Base-by-base conservation (phyloP, 2,329 filamentous ascomycete genomes). In the Hawksworthiomyces lignivorus region DNA sequence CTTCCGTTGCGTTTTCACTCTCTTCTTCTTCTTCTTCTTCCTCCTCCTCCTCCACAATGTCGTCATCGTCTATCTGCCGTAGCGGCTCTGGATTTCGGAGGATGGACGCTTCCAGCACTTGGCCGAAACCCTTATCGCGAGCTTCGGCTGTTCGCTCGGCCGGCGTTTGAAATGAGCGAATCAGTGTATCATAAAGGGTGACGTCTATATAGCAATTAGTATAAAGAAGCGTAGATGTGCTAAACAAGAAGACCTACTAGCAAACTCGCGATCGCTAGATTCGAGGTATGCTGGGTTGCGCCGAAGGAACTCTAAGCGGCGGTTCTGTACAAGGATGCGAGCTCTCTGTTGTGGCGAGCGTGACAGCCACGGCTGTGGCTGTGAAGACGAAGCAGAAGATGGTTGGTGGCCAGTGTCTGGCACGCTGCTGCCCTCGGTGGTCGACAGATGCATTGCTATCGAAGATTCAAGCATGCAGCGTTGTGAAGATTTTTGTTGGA, bases 171-270 rank as follows among this genome's bases (percentile, higher is more conserved):
- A 88, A 89, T 39, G 77, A 78, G 39, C 86, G 79, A 46, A 95
- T 75, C 19, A 94, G 71, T 40, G 77, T 75, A 59, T 94, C 85
- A 67, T 94, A 94, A 24, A 94, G 73, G 8, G 90, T 66, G 1
- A 87, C 87, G 62, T 92, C 85, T 73, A 44, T 24, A 3, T 12
- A 24, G 17, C n/a, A 14, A 9, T 30, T 28, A 22, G 30, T 6
- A 28, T 14, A 20, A 7, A 22, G 6, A 4, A 21, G 15, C 12
- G 6, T 15, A 14, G 6, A 31, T 24, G 29, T n/a, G n/a, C 10
- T 29, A 36, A 35, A 4, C 8, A 4, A 26, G 12, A 12, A 12
- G 12, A 44, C 62, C 21, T 53, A 74, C 72, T 67, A 19, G 71
- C 69, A 28, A 78, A 63, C 52, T 79, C 73, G 45, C 77, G 73